Evolutionary conservation across 768 basidiomycete genomes (phyloP).

Genomic region (Rhodotorula paludigena): DNA sequence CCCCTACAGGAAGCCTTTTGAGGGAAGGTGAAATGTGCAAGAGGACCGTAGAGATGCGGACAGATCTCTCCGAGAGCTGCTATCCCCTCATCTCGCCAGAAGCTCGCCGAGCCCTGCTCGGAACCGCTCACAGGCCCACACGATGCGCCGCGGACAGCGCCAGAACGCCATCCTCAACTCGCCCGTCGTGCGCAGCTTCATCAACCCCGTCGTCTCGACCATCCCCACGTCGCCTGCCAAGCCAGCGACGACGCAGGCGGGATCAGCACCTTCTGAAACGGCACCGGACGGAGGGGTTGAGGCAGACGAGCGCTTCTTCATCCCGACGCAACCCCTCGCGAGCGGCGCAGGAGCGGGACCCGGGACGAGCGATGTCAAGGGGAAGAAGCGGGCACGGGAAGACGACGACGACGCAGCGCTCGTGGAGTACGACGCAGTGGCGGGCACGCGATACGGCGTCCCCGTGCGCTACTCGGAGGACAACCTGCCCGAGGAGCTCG

Average conservation of each 20-base stretch:
- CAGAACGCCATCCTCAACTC: conserved; percentile 28
- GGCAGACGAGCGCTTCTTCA: conserved; percentile 10
- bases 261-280: background rate
- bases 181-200: conserved; percentile 30
- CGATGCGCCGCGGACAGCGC: conserved; percentile 9
- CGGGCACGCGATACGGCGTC: conserved; percentile 17
- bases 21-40: no score
- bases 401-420: background rate
- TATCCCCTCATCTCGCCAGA: no score
- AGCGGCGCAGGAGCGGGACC: background rate
- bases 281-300: background rate
- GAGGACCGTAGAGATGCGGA: no score
- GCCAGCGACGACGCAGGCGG: background rate
- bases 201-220: conserved; percentile 24
- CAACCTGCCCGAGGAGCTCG: conserved; percentile 24
- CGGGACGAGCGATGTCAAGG: conserved; percentile 17
- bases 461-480: conserved; percentile 14
- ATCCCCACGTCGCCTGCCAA: background rate
- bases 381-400: conserved; percentile 28
- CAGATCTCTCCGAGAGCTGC: no score
- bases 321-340: conserved; percentile 16
- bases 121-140: background rate
- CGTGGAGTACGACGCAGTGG: conserved; percentile 3
- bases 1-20: no score
- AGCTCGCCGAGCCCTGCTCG: no score